Evolutionary conservation across 2,329 filamentous ascomycete species (phyloP).

Genomic region (Aspergillus fumigatus): DNA sequence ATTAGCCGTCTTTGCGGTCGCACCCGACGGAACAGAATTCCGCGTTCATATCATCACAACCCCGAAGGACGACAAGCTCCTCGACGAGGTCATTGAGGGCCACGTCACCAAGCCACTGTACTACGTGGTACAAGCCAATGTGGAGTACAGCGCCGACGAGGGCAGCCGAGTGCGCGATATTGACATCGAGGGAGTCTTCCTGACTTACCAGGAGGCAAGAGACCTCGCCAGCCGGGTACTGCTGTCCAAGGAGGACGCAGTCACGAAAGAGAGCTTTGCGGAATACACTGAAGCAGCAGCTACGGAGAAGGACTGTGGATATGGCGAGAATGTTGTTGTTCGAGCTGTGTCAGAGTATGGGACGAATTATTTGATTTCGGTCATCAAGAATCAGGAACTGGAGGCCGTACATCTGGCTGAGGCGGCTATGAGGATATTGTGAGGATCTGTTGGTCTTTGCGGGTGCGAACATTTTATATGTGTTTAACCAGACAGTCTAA

Average conservation of each 20-base stretch:
- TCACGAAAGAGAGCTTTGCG: constrained; percentile 22
- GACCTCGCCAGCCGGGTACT: constrained; percentile 18
- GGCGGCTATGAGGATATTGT: constrained; percentile 12
- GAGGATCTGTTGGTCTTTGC: neutral
- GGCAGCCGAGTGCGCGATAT: constrained; percentile 13
- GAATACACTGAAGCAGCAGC: constrained; percentile 23
- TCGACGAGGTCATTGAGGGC: constrained; percentile 14
- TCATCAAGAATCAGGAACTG: constrained; percentile 23
- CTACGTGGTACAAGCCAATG: constrained; percentile 23
- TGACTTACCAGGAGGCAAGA: constrained; percentile 20
- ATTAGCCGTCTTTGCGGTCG: constrained; percentile 19
- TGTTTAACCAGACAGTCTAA: neutral
- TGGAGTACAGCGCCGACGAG: constrained; percentile 18
- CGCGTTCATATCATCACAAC: constrained; percentile 22
- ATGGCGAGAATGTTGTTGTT: constrained; percentile 29
- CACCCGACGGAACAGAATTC: constrained; percentile 23
- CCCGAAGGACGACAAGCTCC: constrained; percentile 12
- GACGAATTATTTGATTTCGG: constrained; percentile 24
- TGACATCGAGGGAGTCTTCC: constrained; percentile 21
- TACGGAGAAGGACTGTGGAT: constrained; percentile 24
- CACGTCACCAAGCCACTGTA: constrained; percentile 22
- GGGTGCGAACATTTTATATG: neutral
- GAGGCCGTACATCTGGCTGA: constrained; percentile 23
- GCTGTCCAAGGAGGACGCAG: constrained; percentile 13
- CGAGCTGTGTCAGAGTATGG: constrained; percentile 23